phyloP scores from a whole-genome alignment of 2,329 filamentous ascomycete species.

The Cladosporium sp. region DNA sequence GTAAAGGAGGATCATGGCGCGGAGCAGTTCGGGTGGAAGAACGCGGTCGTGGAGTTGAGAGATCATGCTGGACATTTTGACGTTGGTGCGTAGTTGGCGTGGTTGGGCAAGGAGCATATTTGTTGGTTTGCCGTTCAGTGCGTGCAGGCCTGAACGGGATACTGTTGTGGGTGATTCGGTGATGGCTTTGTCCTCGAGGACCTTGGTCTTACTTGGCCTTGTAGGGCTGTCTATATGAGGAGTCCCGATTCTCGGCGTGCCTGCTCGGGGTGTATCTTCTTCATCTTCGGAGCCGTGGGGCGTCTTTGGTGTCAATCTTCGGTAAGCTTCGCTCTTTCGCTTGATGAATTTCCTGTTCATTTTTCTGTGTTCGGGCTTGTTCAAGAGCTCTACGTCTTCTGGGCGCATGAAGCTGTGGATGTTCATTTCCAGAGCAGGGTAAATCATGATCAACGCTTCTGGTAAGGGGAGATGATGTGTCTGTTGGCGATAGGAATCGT shows the following conservation, averaged over 20 bases:
- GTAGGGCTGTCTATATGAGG: not conserved
- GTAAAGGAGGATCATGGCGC: conserved; percentile 97
- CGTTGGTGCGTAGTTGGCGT: conserved; percentile 65
- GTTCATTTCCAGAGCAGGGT: conserved; percentile 91
- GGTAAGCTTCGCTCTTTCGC: conserved; percentile 85
- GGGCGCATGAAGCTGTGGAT: conserved; percentile 99
- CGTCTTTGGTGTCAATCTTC: conserved; percentile 71
- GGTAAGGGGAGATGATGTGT: conserved; percentile 57
- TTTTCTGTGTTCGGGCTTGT: conserved; percentile 71
- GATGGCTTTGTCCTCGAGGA: conserved; percentile 8
- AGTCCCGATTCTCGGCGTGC: not conserved
- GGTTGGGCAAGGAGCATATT: conserved; percentile 32
- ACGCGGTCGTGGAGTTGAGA: conserved; percentile 97
- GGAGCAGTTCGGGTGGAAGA: conserved; percentile 95
- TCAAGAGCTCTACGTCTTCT: conserved; percentile 91
- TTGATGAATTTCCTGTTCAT: conserved; percentile 76
- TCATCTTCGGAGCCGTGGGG: conserved; percentile 77
- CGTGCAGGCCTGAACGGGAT: not conserved
- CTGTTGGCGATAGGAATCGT: conserved; percentile 38
- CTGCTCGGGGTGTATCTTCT: conserved; percentile 36
- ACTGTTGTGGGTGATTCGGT: conserved; percentile 1
- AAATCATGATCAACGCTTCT: conserved; percentile 77
- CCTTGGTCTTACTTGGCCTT: not conserved
- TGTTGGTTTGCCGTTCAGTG: conserved; percentile 25
- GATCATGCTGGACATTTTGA: conserved; percentile 94